phyloP scores from a whole-genome alignment of 2,329 filamentous ascomycete species.

The Canariomyces notabilis region DNA sequence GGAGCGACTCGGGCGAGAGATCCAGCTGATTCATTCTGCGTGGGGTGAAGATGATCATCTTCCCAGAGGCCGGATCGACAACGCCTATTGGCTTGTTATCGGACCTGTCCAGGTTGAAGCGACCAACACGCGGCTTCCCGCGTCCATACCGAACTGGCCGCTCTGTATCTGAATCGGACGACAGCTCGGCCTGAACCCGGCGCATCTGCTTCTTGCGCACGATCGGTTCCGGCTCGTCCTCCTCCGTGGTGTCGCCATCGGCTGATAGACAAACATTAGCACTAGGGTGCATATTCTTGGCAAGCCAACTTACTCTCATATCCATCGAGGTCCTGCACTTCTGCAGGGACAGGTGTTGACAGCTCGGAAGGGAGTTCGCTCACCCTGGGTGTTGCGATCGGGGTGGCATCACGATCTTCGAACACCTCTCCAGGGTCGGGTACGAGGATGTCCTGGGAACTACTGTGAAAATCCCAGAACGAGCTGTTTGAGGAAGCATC shows the following conservation, averaged over 20 bases:
- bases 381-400: constrained; percentile 38
- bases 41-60: constrained; percentile 61
- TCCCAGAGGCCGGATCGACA: constrained; percentile 51
- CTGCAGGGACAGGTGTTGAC: constrained; percentile 31
- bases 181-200: constrained; percentile 32
- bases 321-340: constrained; percentile 46
- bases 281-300: constrained; percentile 19
- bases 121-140: constrained; percentile 50
- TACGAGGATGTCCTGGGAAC: constrained; percentile 37
- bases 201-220: constrained; percentile 44
- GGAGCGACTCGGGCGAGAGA: constrained; percentile 51
- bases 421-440: constrained; percentile 37
- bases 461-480: constrained; percentile 57
- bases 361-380: constrained; percentile 31
- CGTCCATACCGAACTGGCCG: constrained; percentile 38
- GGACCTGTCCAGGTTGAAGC: constrained; percentile 50
- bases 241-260: constrained; percentile 59
- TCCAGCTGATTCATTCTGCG: constrained; percentile 45
- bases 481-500: constrained; percentile 54
- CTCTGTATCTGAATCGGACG: constrained; percentile 48
- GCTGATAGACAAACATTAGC: constrained; percentile 42
- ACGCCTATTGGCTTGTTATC: constrained; percentile 55
- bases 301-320: constrained; percentile 53
- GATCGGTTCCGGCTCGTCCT: constrained; percentile 49
- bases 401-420: constrained; percentile 39